Evolutionary conservation across 2,329 filamentous ascomycete species (phyloP).

Genomic region (Xylaria sp.): DNA sequence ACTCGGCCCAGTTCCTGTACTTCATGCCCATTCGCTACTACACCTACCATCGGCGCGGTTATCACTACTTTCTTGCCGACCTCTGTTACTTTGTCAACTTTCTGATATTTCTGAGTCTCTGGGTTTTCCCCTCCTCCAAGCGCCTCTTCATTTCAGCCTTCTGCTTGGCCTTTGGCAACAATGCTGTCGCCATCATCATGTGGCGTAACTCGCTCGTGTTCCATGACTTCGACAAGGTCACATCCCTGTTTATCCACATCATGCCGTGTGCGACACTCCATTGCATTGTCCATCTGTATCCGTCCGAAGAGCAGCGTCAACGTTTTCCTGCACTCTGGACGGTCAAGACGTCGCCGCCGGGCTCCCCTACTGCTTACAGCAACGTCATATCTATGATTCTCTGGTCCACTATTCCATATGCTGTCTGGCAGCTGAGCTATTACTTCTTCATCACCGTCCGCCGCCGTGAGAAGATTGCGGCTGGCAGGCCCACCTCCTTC

Average conservation of each 20-base stretch:
- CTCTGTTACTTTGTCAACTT: conserved; percentile 99
- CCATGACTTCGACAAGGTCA: conserved; percentile 98
- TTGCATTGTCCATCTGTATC: conserved; percentile 86
- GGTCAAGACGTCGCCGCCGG: conserved; percentile 75
- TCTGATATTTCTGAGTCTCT: conserved; percentile 82
- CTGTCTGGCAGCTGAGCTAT: conserved; percentile 91
- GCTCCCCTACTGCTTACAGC: conserved; percentile 82
- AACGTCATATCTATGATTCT: conserved; percentile 85
- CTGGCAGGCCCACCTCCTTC: conserved; percentile 94
- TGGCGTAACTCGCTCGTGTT: conserved; percentile 99
- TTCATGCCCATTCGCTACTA: conserved; percentile 98
- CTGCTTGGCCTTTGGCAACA: conserved; percentile 94
- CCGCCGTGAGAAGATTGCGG: conserved; percentile 94
- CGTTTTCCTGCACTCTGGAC: conserved; percentile 87
- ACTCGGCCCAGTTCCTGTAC: conserved; percentile 85
- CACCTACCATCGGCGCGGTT: conserved; percentile 89
- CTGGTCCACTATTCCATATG: conserved; percentile 94
- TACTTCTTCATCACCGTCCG: conserved; percentile 96
- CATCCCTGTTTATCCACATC: conserved; percentile 98
- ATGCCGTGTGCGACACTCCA: conserved; percentile 97
- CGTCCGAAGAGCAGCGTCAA: conserved; percentile 70
- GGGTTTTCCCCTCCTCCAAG: conserved; percentile 91
- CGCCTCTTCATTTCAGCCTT: conserved; percentile 91
- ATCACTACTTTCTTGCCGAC: conserved; percentile 97
- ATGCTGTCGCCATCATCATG: conserved; percentile 97